phyloP scores from a whole-genome alignment of 148 eudicot genomes.

The Silene conica region DNA sequence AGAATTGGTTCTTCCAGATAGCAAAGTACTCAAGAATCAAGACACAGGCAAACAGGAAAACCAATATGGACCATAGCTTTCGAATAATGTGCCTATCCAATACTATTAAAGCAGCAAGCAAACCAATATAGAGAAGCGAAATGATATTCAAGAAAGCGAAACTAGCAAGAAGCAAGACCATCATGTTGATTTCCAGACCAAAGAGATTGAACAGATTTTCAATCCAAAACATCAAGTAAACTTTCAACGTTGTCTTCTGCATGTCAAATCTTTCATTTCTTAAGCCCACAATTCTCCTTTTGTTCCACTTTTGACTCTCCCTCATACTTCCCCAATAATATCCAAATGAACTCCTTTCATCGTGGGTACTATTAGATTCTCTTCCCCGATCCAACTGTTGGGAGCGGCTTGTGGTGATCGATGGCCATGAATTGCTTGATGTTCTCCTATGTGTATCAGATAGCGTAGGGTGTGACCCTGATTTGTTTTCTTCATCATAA shows the following conservation, averaged over 20 bases:
- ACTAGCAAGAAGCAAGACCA: conserved; percentile 83
- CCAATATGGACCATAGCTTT: conserved; percentile 75
- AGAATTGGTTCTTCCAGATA: conserved; percentile 60
- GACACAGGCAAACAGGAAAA: conserved; percentile 66
- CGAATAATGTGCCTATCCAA: conserved; percentile 67
- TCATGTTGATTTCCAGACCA: conserved; percentile 96
- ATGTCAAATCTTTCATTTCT: conserved; percentile 85
- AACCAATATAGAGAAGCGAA: conserved; percentile 76
- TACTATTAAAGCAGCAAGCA: conserved; percentile 82
- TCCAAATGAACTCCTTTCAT: conserved; percentile 44
- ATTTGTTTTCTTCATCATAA: conserved; percentile 13
- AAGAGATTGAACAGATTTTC: conserved; percentile 94
- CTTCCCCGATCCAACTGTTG: conserved; percentile 30
- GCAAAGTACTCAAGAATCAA: conserved; percentile 81
- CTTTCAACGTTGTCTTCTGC: conserved; percentile 75
- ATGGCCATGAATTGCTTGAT: conserved; percentile 52
- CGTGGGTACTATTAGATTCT: conserved; percentile 30
- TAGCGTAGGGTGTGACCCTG: conserved; percentile 22
- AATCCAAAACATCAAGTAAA: conserved; percentile 87
- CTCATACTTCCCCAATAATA: conserved; percentile 68
- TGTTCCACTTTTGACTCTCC: conserved; percentile 94
- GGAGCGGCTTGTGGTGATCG: conserved; percentile 28
- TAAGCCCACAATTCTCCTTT: conserved; percentile 60
- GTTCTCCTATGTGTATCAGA: conserved; percentile 26
- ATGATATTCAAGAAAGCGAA: conserved; percentile 80